A percentile compares a stretch with the other conserved stretches of the same genome.
Conservation (phyloP, 306 rosid genomes). For the Quercus robur region DNA sequence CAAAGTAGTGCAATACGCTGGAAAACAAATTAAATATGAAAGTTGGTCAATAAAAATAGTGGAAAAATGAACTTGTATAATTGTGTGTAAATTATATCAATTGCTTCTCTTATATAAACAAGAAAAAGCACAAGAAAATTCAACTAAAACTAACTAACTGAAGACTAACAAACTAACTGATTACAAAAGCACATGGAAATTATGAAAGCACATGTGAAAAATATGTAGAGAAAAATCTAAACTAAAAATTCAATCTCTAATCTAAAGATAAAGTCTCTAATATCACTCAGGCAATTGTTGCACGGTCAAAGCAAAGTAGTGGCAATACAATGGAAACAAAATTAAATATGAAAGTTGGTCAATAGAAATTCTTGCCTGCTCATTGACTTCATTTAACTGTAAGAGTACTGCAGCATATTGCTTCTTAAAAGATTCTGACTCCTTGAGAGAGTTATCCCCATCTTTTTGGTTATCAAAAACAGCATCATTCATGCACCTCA, state of each 20-base stretch:
- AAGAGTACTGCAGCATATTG: slow-evolving; percentile 78
- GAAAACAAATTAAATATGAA: slow-evolving; percentile 11
- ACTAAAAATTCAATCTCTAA: too few species aligned
- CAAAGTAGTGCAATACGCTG: slow-evolving; percentile 4
- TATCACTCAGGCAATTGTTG: slow-evolving; percentile 20
- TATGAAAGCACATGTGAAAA: too few species aligned
- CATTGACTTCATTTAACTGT: slow-evolving; percentile 77
- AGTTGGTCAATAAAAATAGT: slow-evolving; percentile 16
- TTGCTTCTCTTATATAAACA: too few species aligned
- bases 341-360: slow-evolving; percentile 15
- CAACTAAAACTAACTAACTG: too few species aligned
- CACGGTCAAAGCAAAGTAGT: slow-evolving; percentile 15
- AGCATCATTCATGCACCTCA: slow-evolving; percentile 78
- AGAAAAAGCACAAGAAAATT: too few species aligned
- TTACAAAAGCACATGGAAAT: too few species aligned
- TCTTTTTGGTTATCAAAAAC: slow-evolving; percentile 60
- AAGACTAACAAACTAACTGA: too few species aligned
- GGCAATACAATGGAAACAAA: slow-evolving; percentile 1
- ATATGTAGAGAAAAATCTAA: too few species aligned
- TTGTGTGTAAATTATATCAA: too few species aligned
- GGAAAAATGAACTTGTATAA: too few species aligned
- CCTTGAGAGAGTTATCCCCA: slow-evolving; percentile 61
- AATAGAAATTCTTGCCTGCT: slow-evolving; percentile 54
- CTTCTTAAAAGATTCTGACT: slow-evolving; percentile 76
- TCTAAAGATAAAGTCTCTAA: too few species aligned